Evolutionary conservation across 2,329 filamentous ascomycete species (phyloP).

Genomic region (Penicillium sp.): DNA sequence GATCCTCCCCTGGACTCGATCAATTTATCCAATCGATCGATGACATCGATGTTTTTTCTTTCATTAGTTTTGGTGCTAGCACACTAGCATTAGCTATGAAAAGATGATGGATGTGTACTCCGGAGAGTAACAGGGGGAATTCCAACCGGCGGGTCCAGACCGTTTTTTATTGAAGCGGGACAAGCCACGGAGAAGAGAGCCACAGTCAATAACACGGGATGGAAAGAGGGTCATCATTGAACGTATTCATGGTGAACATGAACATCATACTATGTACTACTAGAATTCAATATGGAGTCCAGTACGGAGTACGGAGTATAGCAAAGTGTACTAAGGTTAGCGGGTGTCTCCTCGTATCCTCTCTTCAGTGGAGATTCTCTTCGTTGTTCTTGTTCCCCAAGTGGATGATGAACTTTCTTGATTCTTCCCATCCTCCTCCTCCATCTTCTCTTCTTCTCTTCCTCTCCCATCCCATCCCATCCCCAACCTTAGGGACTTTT

Average conservation of each 20-base stretch:
- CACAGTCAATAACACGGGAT: no score
- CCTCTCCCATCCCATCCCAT: background rate
- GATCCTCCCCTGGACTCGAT: background rate
- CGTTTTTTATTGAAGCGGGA: no score
- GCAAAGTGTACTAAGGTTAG: background rate
- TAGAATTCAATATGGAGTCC: no score
- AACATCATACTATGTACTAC: no score
- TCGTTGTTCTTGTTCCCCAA: background rate
- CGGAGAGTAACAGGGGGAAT: background rate
- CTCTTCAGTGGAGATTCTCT: background rate
- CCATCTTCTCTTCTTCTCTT: background rate
- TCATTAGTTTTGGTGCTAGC: background rate
- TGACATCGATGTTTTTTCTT: background rate
- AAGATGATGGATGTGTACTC: no score
- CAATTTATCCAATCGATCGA: background rate
- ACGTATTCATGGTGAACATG: no score
- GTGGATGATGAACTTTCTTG: constrained; percentile 1
- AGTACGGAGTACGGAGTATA: background rate
- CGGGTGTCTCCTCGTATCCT: background rate
- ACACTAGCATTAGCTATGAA: background rate
- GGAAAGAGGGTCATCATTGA: no score
- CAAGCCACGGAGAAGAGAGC: background rate
- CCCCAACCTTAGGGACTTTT: background rate
- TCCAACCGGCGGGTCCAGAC: background rate
- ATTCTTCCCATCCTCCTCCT: background rate